Conservation (phyloP, 306 rosid species). For the Calophaca sinica region DNA sequence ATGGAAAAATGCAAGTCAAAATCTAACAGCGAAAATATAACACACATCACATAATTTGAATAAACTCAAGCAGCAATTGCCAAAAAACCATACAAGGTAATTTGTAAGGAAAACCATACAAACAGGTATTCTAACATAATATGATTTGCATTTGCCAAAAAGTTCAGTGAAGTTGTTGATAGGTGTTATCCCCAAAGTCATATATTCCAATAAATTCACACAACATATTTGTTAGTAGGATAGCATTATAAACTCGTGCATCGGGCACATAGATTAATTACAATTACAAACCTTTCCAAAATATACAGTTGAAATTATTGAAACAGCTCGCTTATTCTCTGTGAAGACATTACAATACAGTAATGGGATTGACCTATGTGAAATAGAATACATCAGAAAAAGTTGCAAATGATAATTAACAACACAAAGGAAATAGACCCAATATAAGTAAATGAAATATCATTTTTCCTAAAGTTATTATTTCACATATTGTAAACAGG, state of each 20-base stretch:
- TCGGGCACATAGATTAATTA: slow-evolving; percentile 35
- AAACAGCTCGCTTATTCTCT: slow-evolving; percentile 90
- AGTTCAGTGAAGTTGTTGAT: slow-evolving; percentile 4
- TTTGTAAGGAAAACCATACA: too few species aligned
- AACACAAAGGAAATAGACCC: slow-evolving; percentile 33
- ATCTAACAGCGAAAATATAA: too few species aligned
- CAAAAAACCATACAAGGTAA: too few species aligned
- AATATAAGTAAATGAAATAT: slow-evolving; percentile 23
- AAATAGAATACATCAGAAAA: slow-evolving; percentile 20
- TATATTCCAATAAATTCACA: slow-evolving; percentile 22
- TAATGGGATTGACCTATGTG: slow-evolving; percentile 88
- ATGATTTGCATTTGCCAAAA: slow-evolving; percentile 2
- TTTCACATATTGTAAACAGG: slow-evolving; percentile 80
- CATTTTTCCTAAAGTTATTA: neutral
- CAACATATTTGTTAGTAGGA: slow-evolving; percentile 3
- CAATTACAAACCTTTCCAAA: slow-evolving; percentile 84
- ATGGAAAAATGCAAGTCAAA: too few species aligned
- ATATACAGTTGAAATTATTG: slow-evolving; percentile 74
- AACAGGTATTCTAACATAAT: too few species aligned
- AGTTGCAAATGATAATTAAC: slow-evolving; percentile 29
- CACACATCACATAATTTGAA: too few species aligned
- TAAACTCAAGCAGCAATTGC: too few species aligned
- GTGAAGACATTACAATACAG: slow-evolving; percentile 98
- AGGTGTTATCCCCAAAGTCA: slow-evolving; percentile 27
- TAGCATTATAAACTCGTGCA: slow-evolving; percentile 17